Base-by-base conservation (phyloP, 805 yeast species). In the Kodamaea neixiangensis region DNA sequence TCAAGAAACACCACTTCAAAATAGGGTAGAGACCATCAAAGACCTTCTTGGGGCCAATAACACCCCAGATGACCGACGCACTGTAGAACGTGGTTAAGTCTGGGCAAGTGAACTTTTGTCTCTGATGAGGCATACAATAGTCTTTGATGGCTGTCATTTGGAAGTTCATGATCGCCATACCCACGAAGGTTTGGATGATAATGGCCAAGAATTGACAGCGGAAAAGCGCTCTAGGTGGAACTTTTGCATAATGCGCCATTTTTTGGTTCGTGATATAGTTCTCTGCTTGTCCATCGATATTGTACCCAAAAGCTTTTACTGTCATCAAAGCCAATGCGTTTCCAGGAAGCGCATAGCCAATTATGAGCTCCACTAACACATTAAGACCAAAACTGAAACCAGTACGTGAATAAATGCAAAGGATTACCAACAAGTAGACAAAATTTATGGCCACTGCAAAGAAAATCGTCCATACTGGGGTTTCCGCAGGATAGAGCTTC, bases 41-140 rank as follows among this genome's bases (percentile, higher is more conserved):
- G 5, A 67, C 69, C 49, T 60, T 67, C 59, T 64, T 63, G 3
- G 61, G 64, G 11, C 64, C 64, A 50, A 85, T 76, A 61, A 67
- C 76, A 48, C 89, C 89, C 89, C 89, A 85, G 44, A 82, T 65
- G 19, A 85, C 74, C 0, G 86, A 78, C 1, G 88, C 81, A 39
- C 77, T 73, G 66, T 69, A 82, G 62, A 78, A 81, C 1, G 60
- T 57, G 15, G 51, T 60, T 7, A 66, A 55, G 20, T 52, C 49
- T 21, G 71, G 69, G 50, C 71, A 67, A 6, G 78, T 54, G 54
- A 66, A 66, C 47, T 61, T 62, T 34, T 66, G 63, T 21, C 18
- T 44, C 21, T 65, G 60, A 19, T 38, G 31, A 1, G 62, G 61
- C 2, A 10, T 4, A 54, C 70, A 66, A 50, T 57, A 59, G 35